Evolutionary conservation across 1,284 basidiomycete species (phyloP), one percentile per base, ranked within the genome.

Genomic region (Cerioporus squamosus): DNA sequence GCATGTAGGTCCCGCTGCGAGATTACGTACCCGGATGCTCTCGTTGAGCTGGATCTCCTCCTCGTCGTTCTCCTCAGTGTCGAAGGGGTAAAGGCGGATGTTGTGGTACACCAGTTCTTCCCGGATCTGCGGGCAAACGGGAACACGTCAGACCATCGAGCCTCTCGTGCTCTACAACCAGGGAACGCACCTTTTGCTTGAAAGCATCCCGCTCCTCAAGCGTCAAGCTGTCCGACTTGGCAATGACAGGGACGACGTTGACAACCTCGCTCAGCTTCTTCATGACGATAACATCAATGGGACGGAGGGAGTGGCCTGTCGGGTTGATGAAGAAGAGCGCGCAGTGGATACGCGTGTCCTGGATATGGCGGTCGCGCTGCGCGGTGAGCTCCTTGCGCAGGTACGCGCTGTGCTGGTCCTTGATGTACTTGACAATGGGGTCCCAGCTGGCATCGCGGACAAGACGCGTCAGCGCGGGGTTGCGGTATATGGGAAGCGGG

Each of bases 241-340:
- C 97, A 72, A 99, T 98, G 61, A 99, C 93, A 14, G 97, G 97
- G 6, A 99, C 96, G 48, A 99, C 97, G 70, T 99, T 99, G 76
- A 98, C 97, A 40, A 99, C 97, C 74, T 99, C 97, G 73, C 90
- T 91, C 55, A 99, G 82, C 82, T 98, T 98, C 84, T 98, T 98
- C 90, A 99, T 95, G 65, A 99, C 97, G 67, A 95, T 95, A 49
- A 98, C 91, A 72, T 99, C 97, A 72, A 99, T 97, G 24, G 95
- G 87, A 61, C 93, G 91, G 58, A 97, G 85, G 3, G 91, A 88
- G 76, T 97, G 96, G 20, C 96, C 95, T 15, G 95, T 96, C 20
- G 95, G 96, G 77, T 93, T 96, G 83, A 99, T 97, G 80, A 99
- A 98, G 86, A 96, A 99, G 58, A 99, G 77, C 74, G 93, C 95